Evolutionary conservation across 306 rosid genomes (phyloP).

Genomic region (Corylus heterophylla): DNA sequence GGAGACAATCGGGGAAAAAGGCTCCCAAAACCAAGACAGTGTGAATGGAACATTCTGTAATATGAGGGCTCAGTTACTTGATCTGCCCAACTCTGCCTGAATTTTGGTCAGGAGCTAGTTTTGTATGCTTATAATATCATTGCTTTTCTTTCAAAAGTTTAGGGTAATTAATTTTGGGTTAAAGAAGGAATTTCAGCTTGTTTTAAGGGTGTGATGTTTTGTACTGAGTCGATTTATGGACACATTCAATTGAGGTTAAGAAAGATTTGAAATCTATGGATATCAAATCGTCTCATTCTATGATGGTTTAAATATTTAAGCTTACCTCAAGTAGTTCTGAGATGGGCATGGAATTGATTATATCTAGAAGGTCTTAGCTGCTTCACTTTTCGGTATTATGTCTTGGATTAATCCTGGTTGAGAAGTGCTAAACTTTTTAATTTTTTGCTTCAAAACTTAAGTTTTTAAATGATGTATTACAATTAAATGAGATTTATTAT

Average conservation of each 20-base stretch:
- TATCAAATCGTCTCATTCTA: background rate
- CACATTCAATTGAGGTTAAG: slow-evolving; percentile 20
- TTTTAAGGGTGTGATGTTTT: slow-evolving; percentile 17
- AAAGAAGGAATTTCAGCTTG: background rate
- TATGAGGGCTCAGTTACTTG: background rate
- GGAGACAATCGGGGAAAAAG: slow-evolving; percentile 49
- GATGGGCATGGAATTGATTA: background rate
- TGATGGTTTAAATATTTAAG: background rate
- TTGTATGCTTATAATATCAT: slow-evolving; percentile 28
- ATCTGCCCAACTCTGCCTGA: slow-evolving; percentile 4
- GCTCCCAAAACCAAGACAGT: slow-evolving; percentile 50
- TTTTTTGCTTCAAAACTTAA: too few species aligned
- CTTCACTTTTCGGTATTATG: background rate
- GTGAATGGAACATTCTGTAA: slow-evolving; percentile 17
- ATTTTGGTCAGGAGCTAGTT: slow-evolving; percentile 27
- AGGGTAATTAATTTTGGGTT: slow-evolving; percentile 11
- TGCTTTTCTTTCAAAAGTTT: slow-evolving; percentile 3
- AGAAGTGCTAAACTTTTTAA: too few species aligned
- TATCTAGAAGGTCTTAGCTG: background rate
- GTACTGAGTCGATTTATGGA: slow-evolving; percentile 17
- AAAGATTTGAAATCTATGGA: slow-evolving; percentile 9
- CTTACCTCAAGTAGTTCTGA: background rate
- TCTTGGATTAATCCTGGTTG: background rate
- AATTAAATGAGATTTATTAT: too few species aligned
- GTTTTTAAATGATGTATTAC: too few species aligned